Base-by-base conservation (phyloP, 1,284 basidiomycete species). In the Leccinum fuscescens region DNA sequence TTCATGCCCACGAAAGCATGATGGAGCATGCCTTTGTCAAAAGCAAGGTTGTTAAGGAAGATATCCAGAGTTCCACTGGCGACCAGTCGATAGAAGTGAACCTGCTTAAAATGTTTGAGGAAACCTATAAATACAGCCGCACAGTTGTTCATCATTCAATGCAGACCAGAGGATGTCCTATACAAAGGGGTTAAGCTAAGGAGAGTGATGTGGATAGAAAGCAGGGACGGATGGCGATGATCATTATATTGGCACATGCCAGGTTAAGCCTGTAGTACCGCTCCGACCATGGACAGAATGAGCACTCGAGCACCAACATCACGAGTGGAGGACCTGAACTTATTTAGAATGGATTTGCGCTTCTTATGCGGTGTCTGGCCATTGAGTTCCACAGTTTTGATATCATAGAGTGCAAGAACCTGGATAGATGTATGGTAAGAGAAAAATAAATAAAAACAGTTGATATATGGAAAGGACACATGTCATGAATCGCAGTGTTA, bases 271-370 rank as follows among this genome's bases (percentile, higher is more conserved):
- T 57, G 20, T 20, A 20, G 20, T 0, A 67, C 48, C 0, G 35
- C 22, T 0, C 68, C 62, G 1, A 72, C 69, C 35, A 49, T 55
- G 0, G 70, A 73, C 0, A 73, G 44, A 0, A 73, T 62, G 0
- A 73, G 55, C 0, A 73, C 62, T 0, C 58, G 48, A 0, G 59
- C 3, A 0, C 63, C 64, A 0, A 1, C 14, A 0, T 63, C n/a
- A 0, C 8, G 6, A 0, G 57, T 64, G 0, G 57, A 65, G 1
- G 20, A 17, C 1, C 55, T 8, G 8, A 68, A 69, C 1, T 60
- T 24, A 0, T 61, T 3, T 0, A 65, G 8, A 11, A 62, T 4
- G 0, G 29, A 0, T 11, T 60, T 53, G 4, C 22, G 46, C n/a
- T 60, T 57, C 12, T 5, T 7, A 0, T 39, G 51, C 0, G 35